Conservation (phyloP, 2,329 filamentous ascomycete species). For the Neopestalotiopsis sp. region DNA sequence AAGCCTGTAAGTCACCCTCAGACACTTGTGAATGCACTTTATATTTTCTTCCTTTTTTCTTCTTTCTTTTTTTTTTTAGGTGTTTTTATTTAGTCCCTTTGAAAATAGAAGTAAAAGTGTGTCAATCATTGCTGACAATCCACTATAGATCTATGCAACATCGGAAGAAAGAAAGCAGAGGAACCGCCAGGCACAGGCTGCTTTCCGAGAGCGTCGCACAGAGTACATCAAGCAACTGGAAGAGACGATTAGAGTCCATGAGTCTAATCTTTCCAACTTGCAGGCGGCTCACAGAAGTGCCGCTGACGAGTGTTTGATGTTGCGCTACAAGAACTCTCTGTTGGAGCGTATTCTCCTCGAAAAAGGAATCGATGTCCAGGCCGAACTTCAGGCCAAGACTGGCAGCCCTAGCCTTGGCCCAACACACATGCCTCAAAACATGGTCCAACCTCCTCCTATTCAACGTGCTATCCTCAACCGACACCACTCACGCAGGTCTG, state of each 20-base stretch:
- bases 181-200: constrained; percentile 95
- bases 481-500: constrained; percentile 72
- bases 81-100: neutral
- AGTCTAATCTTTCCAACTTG: constrained; percentile 88
- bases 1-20: constrained; percentile 75
- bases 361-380: constrained; percentile 98
- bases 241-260: constrained; percentile 95
- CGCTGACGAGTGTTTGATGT: constrained; percentile 96
- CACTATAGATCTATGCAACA: constrained; percentile 87
- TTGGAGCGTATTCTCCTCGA: constrained; percentile 94
- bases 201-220: constrained; percentile 93
- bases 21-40: neutral
- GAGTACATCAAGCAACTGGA: constrained; percentile 99
- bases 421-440: constrained; percentile 69
- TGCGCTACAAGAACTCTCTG: constrained; percentile 97
- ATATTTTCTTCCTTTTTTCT: neutral
- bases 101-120: neutral
- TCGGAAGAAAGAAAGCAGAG: constrained; percentile 98
- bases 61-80: neutral
- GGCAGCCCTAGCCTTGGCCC: constrained; percentile 81
- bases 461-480: constrained; percentile 83
- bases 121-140: neutral
- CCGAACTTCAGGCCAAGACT: constrained; percentile 90
- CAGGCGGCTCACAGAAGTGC: constrained; percentile 94
- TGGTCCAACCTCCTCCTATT: constrained; percentile 76